Evolutionary conservation across 2,329 filamentous ascomycete species (phyloP).

Genomic region (Nannizziopsis barbatae): DNA sequence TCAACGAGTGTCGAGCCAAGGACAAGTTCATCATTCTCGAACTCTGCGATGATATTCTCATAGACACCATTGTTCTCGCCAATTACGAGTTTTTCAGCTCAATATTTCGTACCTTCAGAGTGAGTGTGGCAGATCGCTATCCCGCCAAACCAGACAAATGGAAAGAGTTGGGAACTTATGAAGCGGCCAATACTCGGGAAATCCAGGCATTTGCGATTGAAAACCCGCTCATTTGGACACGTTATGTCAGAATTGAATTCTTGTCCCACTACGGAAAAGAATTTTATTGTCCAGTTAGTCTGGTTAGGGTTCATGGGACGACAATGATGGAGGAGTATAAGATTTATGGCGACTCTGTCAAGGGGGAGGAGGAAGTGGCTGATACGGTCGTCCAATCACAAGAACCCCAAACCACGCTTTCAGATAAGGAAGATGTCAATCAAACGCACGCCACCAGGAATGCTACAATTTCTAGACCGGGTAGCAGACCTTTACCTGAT

Average conservation of each 20-base stretch:
- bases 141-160: slow-evolving; percentile 87
- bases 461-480: slow-evolving; percentile 18
- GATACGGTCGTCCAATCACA: slow-evolving; percentile 28
- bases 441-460: slow-evolving; percentile 19
- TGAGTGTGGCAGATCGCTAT: slow-evolving; percentile 90
- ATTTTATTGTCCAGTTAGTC: slow-evolving; percentile 86
- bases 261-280: slow-evolving; percentile 90
- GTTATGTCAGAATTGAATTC: slow-evolving; percentile 86
- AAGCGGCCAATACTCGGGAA: slow-evolving; percentile 83
- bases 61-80: slow-evolving; percentile 92
- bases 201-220: slow-evolving; percentile 92
- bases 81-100: slow-evolving; percentile 99
- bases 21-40: slow-evolving; percentile 95
- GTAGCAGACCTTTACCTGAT: slow-evolving; percentile 3
- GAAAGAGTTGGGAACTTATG: slow-evolving; percentile 77
- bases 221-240: slow-evolving; percentile 89
- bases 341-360: slow-evolving; percentile 62
- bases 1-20: slow-evolving; percentile 72
- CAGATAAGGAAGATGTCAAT: slow-evolving; percentile 18
- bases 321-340: slow-evolving; percentile 91
- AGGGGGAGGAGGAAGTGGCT: slow-evolving; percentile 51
- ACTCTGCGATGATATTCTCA: slow-evolving; percentile 71
- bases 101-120: slow-evolving; percentile 80
- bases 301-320: slow-evolving; percentile 83
- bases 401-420: slow-evolving; percentile 10